Evolutionary conservation across 495 filamentous ascomycete species (phyloP).

Genomic region (Podospora pseudoanserina): DNA sequence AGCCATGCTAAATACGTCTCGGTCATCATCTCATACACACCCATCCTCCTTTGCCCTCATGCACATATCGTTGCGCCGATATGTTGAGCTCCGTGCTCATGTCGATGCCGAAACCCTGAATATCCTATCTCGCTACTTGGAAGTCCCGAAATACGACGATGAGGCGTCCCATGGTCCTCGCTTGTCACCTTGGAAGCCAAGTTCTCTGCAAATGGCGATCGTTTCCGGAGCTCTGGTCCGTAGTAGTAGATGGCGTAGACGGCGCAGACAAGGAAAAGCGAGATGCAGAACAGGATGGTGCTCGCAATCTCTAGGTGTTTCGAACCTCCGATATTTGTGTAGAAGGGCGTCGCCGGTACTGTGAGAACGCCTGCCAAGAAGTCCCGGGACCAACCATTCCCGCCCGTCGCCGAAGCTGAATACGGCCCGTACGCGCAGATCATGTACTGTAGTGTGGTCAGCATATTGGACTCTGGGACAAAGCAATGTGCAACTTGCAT

Average conservation of each 20-base stretch:
- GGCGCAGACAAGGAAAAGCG: slow-evolving; percentile 63
- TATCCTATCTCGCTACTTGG: slow-evolving; percentile 9
- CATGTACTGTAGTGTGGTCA: slow-evolving; percentile 54
- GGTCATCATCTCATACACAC: neutral
- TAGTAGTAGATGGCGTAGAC: slow-evolving; percentile 78
- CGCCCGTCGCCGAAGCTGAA: slow-evolving; percentile 73
- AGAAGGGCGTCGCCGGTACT: slow-evolving; percentile 70
- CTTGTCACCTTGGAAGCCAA: slow-evolving; percentile 38
- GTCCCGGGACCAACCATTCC: slow-evolving; percentile 68
- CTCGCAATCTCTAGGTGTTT: slow-evolving; percentile 62
- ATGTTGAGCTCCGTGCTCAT: neutral
- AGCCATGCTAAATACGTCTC: neutral
- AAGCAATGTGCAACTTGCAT: slow-evolving; percentile 32
- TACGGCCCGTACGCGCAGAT: slow-evolving; percentile 76
- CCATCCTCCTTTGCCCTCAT: neutral
- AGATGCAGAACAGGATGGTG: slow-evolving; percentile 68
- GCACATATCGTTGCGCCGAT: neutral
- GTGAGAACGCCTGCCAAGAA: slow-evolving; percentile 79
- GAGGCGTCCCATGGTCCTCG: slow-evolving; percentile 12
- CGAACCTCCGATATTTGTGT: slow-evolving; percentile 53
- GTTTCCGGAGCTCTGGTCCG: slow-evolving; percentile 63
- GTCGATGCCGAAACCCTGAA: neutral
- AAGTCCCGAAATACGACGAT: slow-evolving; percentile 11
- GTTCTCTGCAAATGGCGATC: slow-evolving; percentile 71
- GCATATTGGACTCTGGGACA: neutral